Percentiles rank a stretch among this genome's conserved stretches.
phyloP scores from a whole-genome alignment of 1,139 yeast species.

The Debaryomyces sp. region DNA sequence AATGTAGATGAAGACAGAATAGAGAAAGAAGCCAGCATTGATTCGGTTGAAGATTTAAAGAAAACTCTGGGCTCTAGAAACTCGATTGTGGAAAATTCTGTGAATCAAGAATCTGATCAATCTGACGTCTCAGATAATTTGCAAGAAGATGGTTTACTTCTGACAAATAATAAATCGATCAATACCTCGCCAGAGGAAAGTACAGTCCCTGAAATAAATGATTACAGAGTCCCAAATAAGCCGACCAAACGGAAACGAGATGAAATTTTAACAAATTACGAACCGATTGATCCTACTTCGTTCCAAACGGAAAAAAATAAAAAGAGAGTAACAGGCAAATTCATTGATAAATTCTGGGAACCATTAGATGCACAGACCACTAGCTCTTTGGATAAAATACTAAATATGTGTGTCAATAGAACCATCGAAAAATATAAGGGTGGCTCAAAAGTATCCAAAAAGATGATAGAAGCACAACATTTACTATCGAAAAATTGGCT shows the following conservation, averaged over 20 bases:
- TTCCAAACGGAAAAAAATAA: constrained; percentile 19
- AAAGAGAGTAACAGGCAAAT: constrained; percentile 29
- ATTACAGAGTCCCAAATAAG: not conserved
- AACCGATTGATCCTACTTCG: constrained; percentile 17
- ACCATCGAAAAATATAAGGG: constrained; percentile 31
- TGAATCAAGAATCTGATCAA: too few relatives aligned
- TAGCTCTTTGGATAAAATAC: constrained; percentile 29
- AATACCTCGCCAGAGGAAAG: not conserved
- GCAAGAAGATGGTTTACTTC: not conserved
- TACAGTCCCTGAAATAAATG: not conserved
- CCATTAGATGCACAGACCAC: constrained; percentile 25
- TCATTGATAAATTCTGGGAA: constrained; percentile 41
- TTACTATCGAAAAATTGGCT: constrained; percentile 36
- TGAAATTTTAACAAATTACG: not conserved
- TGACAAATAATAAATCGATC: not conserved
- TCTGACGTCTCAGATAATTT: not conserved
- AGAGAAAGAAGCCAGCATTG: not conserved
- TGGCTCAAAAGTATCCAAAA: constrained; percentile 16
- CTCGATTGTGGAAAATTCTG: not conserved
- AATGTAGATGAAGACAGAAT: not conserved
- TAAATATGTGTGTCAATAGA: constrained; percentile 32
- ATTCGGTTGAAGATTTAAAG: not conserved
- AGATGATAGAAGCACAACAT: constrained; percentile 30
- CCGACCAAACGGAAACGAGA: constrained; percentile 3
- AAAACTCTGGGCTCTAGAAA: not conserved